Evolutionary conservation across 2,329 filamentous ascomycete species (phyloP), one percentile per base, ranked within the genome.

Genomic region (Aspergillus melleus): DNA sequence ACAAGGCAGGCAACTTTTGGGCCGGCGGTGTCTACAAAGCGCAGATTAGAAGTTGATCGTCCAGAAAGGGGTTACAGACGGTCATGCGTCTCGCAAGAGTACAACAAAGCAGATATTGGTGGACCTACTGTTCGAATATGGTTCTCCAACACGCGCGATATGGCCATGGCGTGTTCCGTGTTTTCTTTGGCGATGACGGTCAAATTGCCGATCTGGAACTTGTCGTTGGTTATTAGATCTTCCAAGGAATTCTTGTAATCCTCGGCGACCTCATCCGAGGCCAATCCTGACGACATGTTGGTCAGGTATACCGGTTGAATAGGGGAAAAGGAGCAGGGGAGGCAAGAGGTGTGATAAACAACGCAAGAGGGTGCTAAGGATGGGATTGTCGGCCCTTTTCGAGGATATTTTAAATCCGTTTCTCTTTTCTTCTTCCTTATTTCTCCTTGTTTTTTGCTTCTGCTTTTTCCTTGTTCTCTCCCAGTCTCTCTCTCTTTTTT

Each of bases 181-280:
- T 96, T 96, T 78, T 99, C 95, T 77, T 96, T 92, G 61, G 95
- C 95, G 78, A 99, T 98, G 76, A 96, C 88, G 63, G 95, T 99
- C 79, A 99, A 80, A 79, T 96, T 98, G 83, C 90, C 94, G 77
- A 99, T 99, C 79, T 98, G 94, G 78, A 92, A 92, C 73, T 92
- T 89, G 79, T 92, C 91, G 80, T 97, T 97, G 74, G 88, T 86
- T 66, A 90, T 91, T 71, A 99, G 84, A 77, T 97, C 94, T 79
- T 96, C 91, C 74, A 99, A 83, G 57, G 93, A 95, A 73, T 92
- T 90, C 75, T 90, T 91, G 80, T 96, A 99, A 80, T 98, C 95
- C 77, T 94, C 90, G 64, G 93, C 93, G 69, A 99, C 91, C 79
- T 96, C 92, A 75, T 91, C 92, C 65, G 90, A 88, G 59, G 81